These are phyloP conservation scores for Starmerella vaccinii DNA, from an alignment of 805 yeast species.

Conservation along the genomic window DNA sequence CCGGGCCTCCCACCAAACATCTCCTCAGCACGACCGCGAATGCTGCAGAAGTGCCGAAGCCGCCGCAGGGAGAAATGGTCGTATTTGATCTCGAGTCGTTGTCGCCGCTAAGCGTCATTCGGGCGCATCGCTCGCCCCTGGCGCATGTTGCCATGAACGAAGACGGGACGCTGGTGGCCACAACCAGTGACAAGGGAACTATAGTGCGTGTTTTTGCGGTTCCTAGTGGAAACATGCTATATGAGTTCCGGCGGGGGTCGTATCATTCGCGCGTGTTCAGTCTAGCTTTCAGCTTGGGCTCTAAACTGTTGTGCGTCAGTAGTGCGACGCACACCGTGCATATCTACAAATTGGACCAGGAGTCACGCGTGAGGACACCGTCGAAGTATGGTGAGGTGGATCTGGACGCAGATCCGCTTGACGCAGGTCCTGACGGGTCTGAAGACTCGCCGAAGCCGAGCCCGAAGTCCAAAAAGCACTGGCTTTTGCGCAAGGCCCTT, in stretches of 20 bases:
- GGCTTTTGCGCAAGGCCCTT: conserved; percentile 14
- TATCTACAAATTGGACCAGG: conserved; percentile 42
- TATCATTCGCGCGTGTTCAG: conserved; percentile 75
- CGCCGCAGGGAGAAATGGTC: conserved; percentile 52
- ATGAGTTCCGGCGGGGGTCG: conserved; percentile 75
- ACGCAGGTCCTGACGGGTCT: background rate
- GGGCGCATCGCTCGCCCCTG: conserved; percentile 74
- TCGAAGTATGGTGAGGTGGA: conserved; percentile 1
- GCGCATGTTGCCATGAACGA: conserved; percentile 57
- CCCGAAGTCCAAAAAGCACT: conserved; percentile 7
- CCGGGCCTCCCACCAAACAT: conserved; percentile 32
- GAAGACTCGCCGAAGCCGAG: conserved; percentile 2
- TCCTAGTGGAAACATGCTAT: conserved; percentile 42
- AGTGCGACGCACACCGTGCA: conserved; percentile 90
- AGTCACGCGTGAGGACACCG: conserved; percentile 1
- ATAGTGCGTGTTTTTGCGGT: conserved; percentile 72
- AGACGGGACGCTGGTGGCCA: conserved; percentile 74
- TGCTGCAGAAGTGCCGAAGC: conserved; percentile 20
- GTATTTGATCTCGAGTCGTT: conserved; percentile 67
- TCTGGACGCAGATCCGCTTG: background rate
- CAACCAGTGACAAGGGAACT: conserved; percentile 86
- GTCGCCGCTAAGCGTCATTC: conserved; percentile 68
- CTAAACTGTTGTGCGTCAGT: conserved; percentile 65
- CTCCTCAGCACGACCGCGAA: conserved; percentile 15
- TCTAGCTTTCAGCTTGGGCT: conserved; percentile 61